Evolutionary conservation across 2,329 filamentous ascomycete genomes (phyloP).

Genomic region (Nothopassalora personata): DNA sequence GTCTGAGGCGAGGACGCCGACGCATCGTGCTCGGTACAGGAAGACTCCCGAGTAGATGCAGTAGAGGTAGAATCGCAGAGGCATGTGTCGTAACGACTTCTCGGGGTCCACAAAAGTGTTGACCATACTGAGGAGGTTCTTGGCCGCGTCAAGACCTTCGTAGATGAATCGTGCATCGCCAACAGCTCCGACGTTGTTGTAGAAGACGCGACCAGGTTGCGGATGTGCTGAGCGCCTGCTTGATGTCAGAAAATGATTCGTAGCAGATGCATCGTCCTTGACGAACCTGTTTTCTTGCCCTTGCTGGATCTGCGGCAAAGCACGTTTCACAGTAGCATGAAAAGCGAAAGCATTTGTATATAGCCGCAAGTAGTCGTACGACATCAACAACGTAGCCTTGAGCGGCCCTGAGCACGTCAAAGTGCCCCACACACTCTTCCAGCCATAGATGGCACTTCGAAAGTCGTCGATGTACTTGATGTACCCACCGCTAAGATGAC

Average conservation of each 20-base stretch:
- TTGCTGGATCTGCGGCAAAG: conserved; percentile 33
- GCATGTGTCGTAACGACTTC: conserved; percentile 44
- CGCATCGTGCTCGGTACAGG: conserved; percentile 45
- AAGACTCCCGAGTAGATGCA: conserved; percentile 47
- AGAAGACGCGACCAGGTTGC: conserved; percentile 35
- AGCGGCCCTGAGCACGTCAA: conserved; percentile 61
- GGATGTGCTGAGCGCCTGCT: conserved; percentile 15
- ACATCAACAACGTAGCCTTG: conserved; percentile 62
- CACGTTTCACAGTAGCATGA: conserved; percentile 58
- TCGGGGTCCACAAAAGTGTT: conserved; percentile 48
- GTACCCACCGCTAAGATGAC: conserved; percentile 66
- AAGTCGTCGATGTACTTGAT: conserved; percentile 73
- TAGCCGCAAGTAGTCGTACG: conserved; percentile 66
- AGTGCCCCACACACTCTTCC: conserved; percentile 66
- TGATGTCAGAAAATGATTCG: neutral
- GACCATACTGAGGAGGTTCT: conserved; percentile 46
- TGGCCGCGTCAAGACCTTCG: conserved; percentile 46
- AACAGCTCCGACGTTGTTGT: conserved; percentile 46
- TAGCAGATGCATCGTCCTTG: neutral
- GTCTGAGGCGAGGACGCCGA: conserved; percentile 43
- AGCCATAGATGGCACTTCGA: conserved; percentile 60
- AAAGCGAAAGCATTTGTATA: conserved; percentile 74
- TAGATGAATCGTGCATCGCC: conserved; percentile 48
- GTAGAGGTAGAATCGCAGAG: conserved; percentile 46
- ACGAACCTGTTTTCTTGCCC: conserved; percentile 14